Conservation (phyloP, 2,329 filamentous ascomycete genomes). For the Sordariomycetes sp. region DNA sequence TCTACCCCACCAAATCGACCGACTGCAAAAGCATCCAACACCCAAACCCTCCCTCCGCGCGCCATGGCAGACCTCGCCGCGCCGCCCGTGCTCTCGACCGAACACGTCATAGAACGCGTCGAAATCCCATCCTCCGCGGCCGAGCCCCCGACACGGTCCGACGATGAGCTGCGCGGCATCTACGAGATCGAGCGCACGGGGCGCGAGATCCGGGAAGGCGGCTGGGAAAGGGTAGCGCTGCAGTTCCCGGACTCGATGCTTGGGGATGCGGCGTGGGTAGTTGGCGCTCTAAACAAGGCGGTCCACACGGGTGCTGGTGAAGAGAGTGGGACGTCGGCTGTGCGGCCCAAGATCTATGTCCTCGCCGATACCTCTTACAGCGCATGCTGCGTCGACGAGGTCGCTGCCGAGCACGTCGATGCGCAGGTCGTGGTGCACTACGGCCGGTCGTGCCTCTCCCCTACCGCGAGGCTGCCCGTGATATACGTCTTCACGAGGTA, state of each 20-base stretch:
- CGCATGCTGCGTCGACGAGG: constrained; percentile 92
- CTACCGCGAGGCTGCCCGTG: constrained; percentile 76
- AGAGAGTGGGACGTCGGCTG: constrained; percentile 2
- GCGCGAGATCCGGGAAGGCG: constrained; percentile 58
- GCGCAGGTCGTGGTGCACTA: constrained; percentile 93
- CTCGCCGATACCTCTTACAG: constrained; percentile 95
- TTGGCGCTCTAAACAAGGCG: constrained; percentile 36
- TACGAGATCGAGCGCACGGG: constrained; percentile 84
- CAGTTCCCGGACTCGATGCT: constrained; percentile 96
- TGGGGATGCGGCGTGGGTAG: constrained; percentile 71
- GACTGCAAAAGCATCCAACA: not conserved
- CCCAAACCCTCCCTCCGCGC: not conserved
- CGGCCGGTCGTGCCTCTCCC: constrained; percentile 82
- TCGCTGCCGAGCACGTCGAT: constrained; percentile 86
- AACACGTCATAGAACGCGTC: constrained; percentile 41
- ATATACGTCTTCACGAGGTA: constrained; percentile 82
- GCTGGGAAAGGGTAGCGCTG: constrained; percentile 71
- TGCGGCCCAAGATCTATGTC: constrained; percentile 55
- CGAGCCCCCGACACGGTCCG: constrained; percentile 25
- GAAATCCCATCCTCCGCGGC: constrained; percentile 23
- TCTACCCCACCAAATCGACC: not conserved
- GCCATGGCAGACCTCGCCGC: constrained; percentile 31
- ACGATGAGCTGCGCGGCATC: constrained; percentile 62
- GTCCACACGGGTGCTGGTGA: not conserved
- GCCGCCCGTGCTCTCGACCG: constrained; percentile 52